Conservation (phyloP, 2,329 filamentous ascomycete genomes). For the Tolypocladium album region DNA sequence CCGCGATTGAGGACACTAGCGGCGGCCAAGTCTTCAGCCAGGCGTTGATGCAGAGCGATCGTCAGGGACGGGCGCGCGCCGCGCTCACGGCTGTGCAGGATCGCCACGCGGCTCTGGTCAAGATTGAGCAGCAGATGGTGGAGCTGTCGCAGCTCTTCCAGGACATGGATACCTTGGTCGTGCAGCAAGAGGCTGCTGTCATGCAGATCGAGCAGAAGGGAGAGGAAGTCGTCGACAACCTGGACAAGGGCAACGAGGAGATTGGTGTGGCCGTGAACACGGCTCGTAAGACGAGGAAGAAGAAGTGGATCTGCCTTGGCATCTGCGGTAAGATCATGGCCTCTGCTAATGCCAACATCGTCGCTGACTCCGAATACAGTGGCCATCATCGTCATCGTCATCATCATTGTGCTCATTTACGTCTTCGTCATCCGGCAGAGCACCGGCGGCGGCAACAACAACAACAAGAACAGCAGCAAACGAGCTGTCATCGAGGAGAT, state of each 20-base stretch:
- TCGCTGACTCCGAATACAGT: constrained; percentile 27
- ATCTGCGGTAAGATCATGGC: constrained; percentile 45
- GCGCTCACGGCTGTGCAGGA: constrained; percentile 71
- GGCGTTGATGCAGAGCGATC: constrained; percentile 71
- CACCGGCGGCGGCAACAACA: constrained; percentile 13
- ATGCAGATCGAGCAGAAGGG: constrained; percentile 76
- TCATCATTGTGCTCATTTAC: constrained; percentile 39
- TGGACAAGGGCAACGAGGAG: constrained; percentile 76
- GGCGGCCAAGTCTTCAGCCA: constrained; percentile 80
- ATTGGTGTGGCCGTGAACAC: constrained; percentile 74
- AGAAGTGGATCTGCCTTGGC: constrained; percentile 94
- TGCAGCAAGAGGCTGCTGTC: constrained; percentile 76
- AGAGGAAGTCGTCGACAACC: constrained; percentile 74
- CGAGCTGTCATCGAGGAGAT: constrained; percentile 15
- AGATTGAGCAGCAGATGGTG: constrained; percentile 84
- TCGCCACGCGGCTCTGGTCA: constrained; percentile 77
- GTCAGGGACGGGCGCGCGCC: constrained; percentile 69
- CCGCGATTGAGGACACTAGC: constrained; percentile 62
- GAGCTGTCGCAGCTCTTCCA: constrained; percentile 82
- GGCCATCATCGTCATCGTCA: constrained; percentile 40
- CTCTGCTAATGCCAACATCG: background rate
- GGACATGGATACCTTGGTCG: constrained; percentile 75
- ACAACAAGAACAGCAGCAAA: constrained; percentile 17
- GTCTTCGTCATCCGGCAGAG: constrained; percentile 27
- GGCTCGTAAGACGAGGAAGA: constrained; percentile 68